These are phyloP conservation scores for Perilla frutescens DNA, from an alignment of 257 asterid genomes.

Conservation along the genomic window DNA sequence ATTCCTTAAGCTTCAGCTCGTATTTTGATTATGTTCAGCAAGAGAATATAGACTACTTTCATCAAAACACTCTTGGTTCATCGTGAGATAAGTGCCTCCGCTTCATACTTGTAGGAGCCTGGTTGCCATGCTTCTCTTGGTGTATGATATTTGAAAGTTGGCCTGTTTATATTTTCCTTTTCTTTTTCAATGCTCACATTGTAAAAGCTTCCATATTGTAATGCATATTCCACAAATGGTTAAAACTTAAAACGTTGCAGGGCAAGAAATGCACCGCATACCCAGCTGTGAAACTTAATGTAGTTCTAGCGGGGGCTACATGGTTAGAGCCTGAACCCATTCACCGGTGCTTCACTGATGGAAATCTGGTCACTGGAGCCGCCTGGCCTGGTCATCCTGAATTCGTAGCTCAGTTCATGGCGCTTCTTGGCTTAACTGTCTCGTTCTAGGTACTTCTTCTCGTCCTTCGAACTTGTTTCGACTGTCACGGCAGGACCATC, in stretches of 20 bases:
- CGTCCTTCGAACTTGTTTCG: neutral
- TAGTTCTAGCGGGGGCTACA: slow-evolving; percentile 79
- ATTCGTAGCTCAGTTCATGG: slow-evolving; percentile 87
- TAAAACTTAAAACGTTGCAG: slow-evolving; percentile 39
- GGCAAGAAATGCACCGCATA: slow-evolving; percentile 95
- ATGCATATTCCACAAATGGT: neutral
- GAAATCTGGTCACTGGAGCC: slow-evolving; percentile 93
- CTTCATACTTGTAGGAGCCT: too few relatives aligned
- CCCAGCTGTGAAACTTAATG: slow-evolving; percentile 91
- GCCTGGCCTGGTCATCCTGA: slow-evolving; percentile 99
- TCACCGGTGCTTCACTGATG: slow-evolving; percentile 88
- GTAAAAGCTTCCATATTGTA: neutral
- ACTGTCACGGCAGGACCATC: too few relatives aligned
- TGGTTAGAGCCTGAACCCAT: slow-evolving; percentile 98
- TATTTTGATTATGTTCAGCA: too few relatives aligned
- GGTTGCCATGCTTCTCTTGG: too few relatives aligned
- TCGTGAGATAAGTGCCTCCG: too few relatives aligned
- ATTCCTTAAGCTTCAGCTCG: neutral
- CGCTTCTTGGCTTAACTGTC: slow-evolving; percentile 61
- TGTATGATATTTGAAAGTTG: too few relatives aligned
- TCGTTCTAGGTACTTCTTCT: slow-evolving; percentile 26
- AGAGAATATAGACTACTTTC: too few relatives aligned
- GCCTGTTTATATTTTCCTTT: too few relatives aligned
- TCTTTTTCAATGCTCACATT: too few relatives aligned
- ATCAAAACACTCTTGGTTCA: too few relatives aligned